These are phyloP conservation scores for Suhomyces chickasaworum DNA, from an alignment of 1,139 yeast species.

Conservation along the genomic window DNA sequence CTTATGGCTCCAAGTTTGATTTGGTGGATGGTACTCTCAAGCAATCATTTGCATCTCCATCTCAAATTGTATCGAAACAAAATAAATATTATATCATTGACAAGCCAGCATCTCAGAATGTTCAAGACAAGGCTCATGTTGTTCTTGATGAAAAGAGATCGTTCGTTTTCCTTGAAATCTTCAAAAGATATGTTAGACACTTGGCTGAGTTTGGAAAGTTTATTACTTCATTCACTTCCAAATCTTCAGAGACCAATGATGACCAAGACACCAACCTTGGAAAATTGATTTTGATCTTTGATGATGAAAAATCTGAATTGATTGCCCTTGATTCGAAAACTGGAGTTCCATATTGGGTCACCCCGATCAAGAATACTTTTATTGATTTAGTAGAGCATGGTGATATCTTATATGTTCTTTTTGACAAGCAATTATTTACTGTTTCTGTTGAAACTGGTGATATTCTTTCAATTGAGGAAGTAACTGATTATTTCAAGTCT, in stretches of 20 bases:
- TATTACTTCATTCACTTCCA: conserved; percentile 17
- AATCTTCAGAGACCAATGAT: not conserved
- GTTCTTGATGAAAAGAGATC: conserved; percentile 32
- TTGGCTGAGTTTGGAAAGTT: conserved; percentile 38
- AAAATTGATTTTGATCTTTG: conserved; percentile 36
- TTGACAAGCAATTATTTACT: conserved; percentile 20
- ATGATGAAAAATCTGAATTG: conserved; percentile 23
- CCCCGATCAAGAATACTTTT: conserved; percentile 10
- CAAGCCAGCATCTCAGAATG: conserved; percentile 34
- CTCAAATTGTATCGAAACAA: conserved; percentile 11
- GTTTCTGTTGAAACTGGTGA: conserved; percentile 32
- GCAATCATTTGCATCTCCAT: conserved; percentile 7
- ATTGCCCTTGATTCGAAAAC: conserved; percentile 36
- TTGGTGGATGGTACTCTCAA: conserved; percentile 17
- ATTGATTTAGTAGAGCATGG: conserved; percentile 22
- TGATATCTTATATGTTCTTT: conserved; percentile 27
- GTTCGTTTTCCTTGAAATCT: conserved; percentile 10
- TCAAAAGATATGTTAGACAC: conserved; percentile 36
- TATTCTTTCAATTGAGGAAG: conserved; percentile 9
- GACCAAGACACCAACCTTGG: conserved; percentile 27
- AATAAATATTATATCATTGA: conserved; percentile 25
- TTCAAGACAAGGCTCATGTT: conserved; percentile 33
- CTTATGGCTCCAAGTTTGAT: conserved; percentile 14
- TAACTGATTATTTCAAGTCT: not conserved
- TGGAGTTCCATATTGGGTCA: conserved; percentile 33